Percentiles rank a stretch among this genome's conserved stretches.
phyloP scores from a whole-genome alignment of 768 basidiomycete genomes.

The Lactarius hatsudake region DNA sequence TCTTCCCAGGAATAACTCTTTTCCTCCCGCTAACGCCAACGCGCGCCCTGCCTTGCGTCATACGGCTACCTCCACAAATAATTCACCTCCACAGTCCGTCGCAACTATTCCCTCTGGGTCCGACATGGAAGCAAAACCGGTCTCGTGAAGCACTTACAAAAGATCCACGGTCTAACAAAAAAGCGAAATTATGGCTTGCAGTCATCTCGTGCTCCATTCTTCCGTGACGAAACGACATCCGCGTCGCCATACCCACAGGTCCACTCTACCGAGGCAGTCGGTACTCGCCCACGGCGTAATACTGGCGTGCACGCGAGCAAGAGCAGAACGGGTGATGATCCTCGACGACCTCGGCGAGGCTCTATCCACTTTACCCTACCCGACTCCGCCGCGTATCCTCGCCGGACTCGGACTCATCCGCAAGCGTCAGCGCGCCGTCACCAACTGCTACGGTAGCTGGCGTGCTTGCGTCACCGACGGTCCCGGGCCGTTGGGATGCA shows the following conservation, averaged over 20 bases:
- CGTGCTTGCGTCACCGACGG: conserved; percentile 7
- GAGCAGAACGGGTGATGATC: conserved; percentile 17
- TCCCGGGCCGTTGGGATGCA: conserved; percentile 11
- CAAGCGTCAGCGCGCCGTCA: conserved; percentile 22
- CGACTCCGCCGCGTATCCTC: conserved; percentile 23
- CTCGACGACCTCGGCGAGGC: conserved; percentile 21
- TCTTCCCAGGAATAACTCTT: conserved; percentile 24
- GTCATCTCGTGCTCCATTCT: conserved; percentile 21
- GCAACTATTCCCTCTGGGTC: conserved; percentile 3
- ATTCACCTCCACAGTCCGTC: conserved; percentile 14
- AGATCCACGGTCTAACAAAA: conserved; percentile 28
- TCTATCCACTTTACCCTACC: conserved; percentile 18
- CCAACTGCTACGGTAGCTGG: conserved; percentile 18
- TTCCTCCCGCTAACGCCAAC: conserved; percentile 19
- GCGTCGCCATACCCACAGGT: background rate
- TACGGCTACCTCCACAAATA: conserved; percentile 7
- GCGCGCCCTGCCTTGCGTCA: conserved; percentile 8
- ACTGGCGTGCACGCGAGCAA: conserved; percentile 22
- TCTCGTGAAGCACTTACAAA: conserved; percentile 28
- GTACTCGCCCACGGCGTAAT: conserved; percentile 22
- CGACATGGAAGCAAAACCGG: conserved; percentile 17
- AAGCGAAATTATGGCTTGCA: conserved; percentile 28
- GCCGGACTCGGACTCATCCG: conserved; percentile 25
- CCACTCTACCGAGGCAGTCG: conserved; percentile 7
- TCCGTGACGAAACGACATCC: conserved; percentile 22